Evolutionary conservation across 2,329 filamentous ascomycete species (phyloP).

Genomic region (Sporothrix brunneoviolacea): DNA sequence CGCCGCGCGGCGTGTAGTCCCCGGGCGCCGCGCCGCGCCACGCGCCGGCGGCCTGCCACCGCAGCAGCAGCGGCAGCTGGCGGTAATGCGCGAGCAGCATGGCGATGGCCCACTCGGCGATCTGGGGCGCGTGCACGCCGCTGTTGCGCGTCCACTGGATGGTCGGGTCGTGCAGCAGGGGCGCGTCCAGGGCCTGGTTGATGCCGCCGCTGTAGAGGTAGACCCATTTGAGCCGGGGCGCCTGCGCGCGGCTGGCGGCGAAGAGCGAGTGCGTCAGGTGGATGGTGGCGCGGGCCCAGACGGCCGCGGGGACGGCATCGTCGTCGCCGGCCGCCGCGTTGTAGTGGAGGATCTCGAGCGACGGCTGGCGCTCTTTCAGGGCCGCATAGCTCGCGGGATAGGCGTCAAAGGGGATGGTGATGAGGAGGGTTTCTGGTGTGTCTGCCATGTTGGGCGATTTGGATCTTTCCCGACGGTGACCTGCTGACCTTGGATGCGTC

Average conservation of each 20-base stretch:
- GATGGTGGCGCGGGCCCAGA: constrained; percentile 10
- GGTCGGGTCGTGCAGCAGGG: constrained; percentile 4
- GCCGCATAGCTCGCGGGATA: constrained; percentile 3
- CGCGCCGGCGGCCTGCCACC: constrained; percentile 29
- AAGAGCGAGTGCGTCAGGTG: constrained; percentile 13
- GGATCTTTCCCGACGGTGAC: too few species aligned
- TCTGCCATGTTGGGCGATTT: not conserved
- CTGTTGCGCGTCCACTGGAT: constrained; percentile 12
- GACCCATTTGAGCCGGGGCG: constrained; percentile 9
- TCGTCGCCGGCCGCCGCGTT: constrained; percentile 4
- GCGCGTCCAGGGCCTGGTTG: constrained; percentile 8
- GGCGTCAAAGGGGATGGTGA: constrained; percentile 6
- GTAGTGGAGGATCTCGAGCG: constrained; percentile 7
- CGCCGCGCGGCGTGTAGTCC: not conserved
- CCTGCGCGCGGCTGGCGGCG: not conserved
- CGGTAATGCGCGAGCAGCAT: constrained; percentile 35
- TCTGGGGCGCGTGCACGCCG: constrained; percentile 35
- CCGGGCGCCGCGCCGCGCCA: not conserved
- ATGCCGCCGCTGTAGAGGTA: constrained; percentile 14
- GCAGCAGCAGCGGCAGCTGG: constrained; percentile 1
- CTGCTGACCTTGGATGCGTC: too few species aligned
- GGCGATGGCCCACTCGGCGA: constrained; percentile 48
- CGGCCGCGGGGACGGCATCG: not conserved
- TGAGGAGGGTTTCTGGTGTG: not conserved
- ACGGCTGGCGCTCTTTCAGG: constrained; percentile 1